A percentile compares a stretch with the other conserved stretches of the same genome.
phyloP scores from a whole-genome alignment of 345 rosid species.

The Xanthoceras sorbifolium region DNA sequence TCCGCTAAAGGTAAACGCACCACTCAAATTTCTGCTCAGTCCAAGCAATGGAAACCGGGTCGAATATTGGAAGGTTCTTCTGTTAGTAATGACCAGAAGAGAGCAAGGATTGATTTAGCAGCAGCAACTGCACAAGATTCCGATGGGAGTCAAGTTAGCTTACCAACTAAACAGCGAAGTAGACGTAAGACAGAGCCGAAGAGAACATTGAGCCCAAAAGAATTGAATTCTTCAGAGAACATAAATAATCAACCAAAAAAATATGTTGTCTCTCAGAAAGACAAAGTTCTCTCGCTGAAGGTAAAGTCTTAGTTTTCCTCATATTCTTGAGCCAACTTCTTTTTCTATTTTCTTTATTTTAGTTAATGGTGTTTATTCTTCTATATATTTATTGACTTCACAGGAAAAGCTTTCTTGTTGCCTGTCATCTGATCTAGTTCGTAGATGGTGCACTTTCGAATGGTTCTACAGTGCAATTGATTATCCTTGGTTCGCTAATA shows the following conservation, averaged over 20 bases:
- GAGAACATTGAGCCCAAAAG: constrained; percentile 43
- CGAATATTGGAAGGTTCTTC: constrained; percentile 41
- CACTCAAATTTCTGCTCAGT: constrained; percentile 43
- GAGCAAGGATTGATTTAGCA: constrained; percentile 34
- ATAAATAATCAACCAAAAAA: constrained; percentile 45
- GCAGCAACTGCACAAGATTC: constrained; percentile 46
- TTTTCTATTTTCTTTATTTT: background rate
- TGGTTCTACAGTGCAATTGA: constrained; percentile 98
- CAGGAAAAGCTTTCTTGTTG: constrained; percentile 75
- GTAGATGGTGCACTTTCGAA: constrained; percentile 89
- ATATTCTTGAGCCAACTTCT: background rate
- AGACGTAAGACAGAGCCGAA: constrained; percentile 68
- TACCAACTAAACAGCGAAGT: constrained; percentile 44
- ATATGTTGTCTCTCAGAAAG: constrained; percentile 36
- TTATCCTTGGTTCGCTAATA: constrained; percentile 96
- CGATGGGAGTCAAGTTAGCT: constrained; percentile 39
- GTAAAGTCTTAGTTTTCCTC: constrained; percentile 30
- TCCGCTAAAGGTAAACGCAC: constrained; percentile 41
- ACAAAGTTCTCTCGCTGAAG: constrained; percentile 38
- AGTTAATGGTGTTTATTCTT: background rate
- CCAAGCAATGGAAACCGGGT: constrained; percentile 49
- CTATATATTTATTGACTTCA: constrained; percentile 28
- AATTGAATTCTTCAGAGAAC: constrained; percentile 42
- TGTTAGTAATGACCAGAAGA: constrained; percentile 44
- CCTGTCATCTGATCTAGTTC: constrained; percentile 61